Percentiles rank a stretch among this genome's conserved stretches.
These are phyloP conservation scores for Penicillium brasilianum DNA, from an alignment of 2,329 filamentous ascomycete species.

Conservation along the genomic window DNA sequence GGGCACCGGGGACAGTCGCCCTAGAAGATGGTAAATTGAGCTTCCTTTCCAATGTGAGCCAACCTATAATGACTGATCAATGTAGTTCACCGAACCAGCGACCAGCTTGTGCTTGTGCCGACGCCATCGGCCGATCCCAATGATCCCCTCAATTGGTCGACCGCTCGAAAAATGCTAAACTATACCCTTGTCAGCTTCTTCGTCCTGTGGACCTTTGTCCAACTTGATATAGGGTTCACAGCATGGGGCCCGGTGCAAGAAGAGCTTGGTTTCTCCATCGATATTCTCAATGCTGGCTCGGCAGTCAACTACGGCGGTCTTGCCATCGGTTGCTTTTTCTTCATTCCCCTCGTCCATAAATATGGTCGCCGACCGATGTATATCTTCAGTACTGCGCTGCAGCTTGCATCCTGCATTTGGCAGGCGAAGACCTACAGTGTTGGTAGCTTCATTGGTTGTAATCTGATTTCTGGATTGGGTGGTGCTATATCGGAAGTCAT, in stretches of 20 bases:
- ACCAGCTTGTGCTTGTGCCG: constrained; percentile 28
- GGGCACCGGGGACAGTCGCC: constrained; percentile 28
- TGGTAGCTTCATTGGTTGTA: constrained; percentile 50
- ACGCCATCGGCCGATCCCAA: constrained; percentile 34
- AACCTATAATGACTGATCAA: background rate
- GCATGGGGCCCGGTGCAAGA: constrained; percentile 51
- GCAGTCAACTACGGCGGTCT: constrained; percentile 52
- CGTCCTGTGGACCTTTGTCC: constrained; percentile 35
- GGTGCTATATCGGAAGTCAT: constrained; percentile 53
- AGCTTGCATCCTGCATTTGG: constrained; percentile 50
- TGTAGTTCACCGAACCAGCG: constrained; percentile 17
- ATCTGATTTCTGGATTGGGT: constrained; percentile 50
- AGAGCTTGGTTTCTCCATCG: constrained; percentile 50
- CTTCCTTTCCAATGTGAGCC: background rate
- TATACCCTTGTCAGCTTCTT: constrained; percentile 34
- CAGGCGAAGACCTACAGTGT: constrained; percentile 47
- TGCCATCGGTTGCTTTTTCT: constrained; percentile 49
- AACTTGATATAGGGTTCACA: constrained; percentile 47
- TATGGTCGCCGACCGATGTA: constrained; percentile 56
- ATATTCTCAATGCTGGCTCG: constrained; percentile 51
- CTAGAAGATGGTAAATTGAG: constrained; percentile 27
- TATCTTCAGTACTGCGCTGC: constrained; percentile 47
- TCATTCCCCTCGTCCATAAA: constrained; percentile 55
- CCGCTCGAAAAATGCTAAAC: constrained; percentile 32
- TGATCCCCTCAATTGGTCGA: constrained; percentile 36